Evolutionary conservation across 2,329 filamentous ascomycete species (phyloP).

Genomic region (Neoarthrinium moseri): DNA sequence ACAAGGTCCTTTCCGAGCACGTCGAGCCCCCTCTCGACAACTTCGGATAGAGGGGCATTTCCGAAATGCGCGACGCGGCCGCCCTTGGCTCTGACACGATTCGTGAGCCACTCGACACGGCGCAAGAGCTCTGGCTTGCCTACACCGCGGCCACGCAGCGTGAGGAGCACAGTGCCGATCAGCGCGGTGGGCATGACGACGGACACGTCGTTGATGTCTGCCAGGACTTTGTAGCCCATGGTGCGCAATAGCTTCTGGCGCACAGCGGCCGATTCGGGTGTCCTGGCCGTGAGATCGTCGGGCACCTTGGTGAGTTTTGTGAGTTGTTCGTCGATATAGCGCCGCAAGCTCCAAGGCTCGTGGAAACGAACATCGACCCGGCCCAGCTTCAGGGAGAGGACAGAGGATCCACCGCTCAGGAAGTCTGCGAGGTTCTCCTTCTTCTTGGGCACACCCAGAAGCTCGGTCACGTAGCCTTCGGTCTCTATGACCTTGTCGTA

Average conservation of each 20-base stretch:
- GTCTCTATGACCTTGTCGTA: conserved; percentile 99
- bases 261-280: conserved; percentile 49
- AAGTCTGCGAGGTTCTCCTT: conserved; percentile 93
- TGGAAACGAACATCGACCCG: conserved; percentile 95
- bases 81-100: conserved; percentile 78
- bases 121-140: conserved; percentile 83
- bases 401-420: conserved; percentile 77
- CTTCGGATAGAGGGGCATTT: conserved; percentile 71
- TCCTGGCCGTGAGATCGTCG: conserved; percentile 43
- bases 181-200: conserved; percentile 98
- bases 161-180: conserved; percentile 90
- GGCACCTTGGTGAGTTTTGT: conserved; percentile 53
- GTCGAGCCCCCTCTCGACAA: conserved; percentile 86
- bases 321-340: conserved; percentile 78
- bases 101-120: conserved; percentile 86
- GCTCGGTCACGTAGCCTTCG: conserved; percentile 91
- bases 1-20: conserved; percentile 90
- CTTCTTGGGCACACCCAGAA: conserved; percentile 90
- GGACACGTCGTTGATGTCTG: conserved; percentile 92
- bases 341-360: conserved; percentile 87
- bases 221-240: conserved; percentile 86
- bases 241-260: conserved; percentile 77
- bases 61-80: conserved; percentile 94
- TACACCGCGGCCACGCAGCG: conserved; percentile 85
- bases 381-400: conserved; percentile 84